Evolutionary conservation across 2,329 filamentous ascomycete species (phyloP).

Genomic region (Pseudocercospora eumusae): DNA sequence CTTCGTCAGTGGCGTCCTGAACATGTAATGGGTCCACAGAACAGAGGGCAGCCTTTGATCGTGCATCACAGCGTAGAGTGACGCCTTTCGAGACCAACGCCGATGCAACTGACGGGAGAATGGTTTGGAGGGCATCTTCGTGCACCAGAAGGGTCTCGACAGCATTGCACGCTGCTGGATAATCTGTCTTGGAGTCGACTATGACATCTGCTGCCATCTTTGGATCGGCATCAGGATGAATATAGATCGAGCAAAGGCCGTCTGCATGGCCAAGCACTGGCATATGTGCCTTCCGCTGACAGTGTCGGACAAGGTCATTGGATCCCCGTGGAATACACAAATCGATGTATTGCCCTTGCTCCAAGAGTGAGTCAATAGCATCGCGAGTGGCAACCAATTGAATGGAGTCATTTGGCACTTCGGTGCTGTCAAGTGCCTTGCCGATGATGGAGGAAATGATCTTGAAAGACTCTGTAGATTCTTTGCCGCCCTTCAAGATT

Average conservation of each 20-base stretch:
- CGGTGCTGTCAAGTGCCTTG: slow-evolving; percentile 67
- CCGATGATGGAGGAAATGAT: slow-evolving; percentile 87
- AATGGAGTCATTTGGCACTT: slow-evolving; percentile 81
- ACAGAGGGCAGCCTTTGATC: slow-evolving; percentile 65
- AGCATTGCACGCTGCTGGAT: slow-evolving; percentile 93
- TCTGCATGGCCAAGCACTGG: slow-evolving; percentile 96
- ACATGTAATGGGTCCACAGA: slow-evolving; percentile 50
- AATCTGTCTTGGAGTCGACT: slow-evolving; percentile 89
- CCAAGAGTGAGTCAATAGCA: slow-evolving; percentile 82
- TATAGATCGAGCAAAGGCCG: slow-evolving; percentile 83
- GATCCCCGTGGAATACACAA: slow-evolving; percentile 90
- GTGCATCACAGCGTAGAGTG: slow-evolving; percentile 73
- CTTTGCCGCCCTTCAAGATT: slow-evolving; percentile 95
- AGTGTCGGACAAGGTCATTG: slow-evolving; percentile 85
- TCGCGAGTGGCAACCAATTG: slow-evolving; percentile 94
- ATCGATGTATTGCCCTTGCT: slow-evolving; percentile 84
- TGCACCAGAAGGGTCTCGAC: slow-evolving; percentile 91
- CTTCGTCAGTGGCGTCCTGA: slow-evolving; percentile 65
- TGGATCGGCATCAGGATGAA: slow-evolving; percentile 75
- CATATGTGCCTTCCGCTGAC: slow-evolving; percentile 89
- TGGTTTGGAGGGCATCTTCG: slow-evolving; percentile 63
- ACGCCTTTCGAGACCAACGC: slow-evolving; percentile 77
- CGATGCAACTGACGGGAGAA: slow-evolving; percentile 71
- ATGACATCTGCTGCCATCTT: slow-evolving; percentile 73
- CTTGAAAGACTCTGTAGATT: slow-evolving; percentile 92